phyloP scores from a whole-genome alignment of 164 flowering plant genomes.

The Euptelea pleiosperma region DNA sequence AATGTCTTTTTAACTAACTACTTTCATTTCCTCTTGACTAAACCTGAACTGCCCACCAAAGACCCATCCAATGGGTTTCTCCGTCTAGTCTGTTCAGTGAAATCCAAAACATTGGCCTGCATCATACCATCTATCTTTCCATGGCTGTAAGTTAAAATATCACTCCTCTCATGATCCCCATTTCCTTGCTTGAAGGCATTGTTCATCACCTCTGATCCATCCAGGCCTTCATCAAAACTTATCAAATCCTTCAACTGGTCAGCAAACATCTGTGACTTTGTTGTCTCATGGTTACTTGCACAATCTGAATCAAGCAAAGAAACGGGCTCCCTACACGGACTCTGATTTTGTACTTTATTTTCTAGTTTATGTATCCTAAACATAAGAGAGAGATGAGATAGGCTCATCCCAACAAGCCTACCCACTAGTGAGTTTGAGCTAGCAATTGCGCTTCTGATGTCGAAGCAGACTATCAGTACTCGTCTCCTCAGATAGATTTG shows the following conservation, averaged over 20 bases:
- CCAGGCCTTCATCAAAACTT: conserved; percentile 34
- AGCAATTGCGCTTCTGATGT: conserved; percentile 77
- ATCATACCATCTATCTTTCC: conserved; percentile 36
- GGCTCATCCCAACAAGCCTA: conserved; percentile 32
- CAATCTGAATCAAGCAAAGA: conserved; percentile 45
- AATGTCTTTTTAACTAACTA: background rate
- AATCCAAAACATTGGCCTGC: conserved; percentile 31
- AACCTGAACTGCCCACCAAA: conserved; percentile 18
- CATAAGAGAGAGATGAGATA: conserved; percentile 56
- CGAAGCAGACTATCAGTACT: conserved; percentile 59
- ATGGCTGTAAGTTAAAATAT: conserved; percentile 5
- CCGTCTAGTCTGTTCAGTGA: conserved; percentile 19
- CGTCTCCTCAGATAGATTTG: conserved; percentile 65
- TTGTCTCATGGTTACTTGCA: conserved; percentile 10
- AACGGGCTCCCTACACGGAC: conserved; percentile 12
- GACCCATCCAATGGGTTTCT: conserved; percentile 5
- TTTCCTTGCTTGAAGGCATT: conserved; percentile 2
- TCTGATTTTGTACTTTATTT: conserved; percentile 19
- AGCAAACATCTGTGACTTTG: conserved; percentile 20
- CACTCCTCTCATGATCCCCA: conserved; percentile 10
- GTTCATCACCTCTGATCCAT: background rate
- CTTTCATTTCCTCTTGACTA: conserved; percentile 37
- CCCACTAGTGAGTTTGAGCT: conserved; percentile 29
- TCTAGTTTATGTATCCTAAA: conserved; percentile 26
- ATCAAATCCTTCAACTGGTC: conserved; percentile 53